These are phyloP conservation scores for Pseudonitzschia multiseries DNA, from an alignment of 108 stramenopile species.

Conservation along the genomic window DNA sequence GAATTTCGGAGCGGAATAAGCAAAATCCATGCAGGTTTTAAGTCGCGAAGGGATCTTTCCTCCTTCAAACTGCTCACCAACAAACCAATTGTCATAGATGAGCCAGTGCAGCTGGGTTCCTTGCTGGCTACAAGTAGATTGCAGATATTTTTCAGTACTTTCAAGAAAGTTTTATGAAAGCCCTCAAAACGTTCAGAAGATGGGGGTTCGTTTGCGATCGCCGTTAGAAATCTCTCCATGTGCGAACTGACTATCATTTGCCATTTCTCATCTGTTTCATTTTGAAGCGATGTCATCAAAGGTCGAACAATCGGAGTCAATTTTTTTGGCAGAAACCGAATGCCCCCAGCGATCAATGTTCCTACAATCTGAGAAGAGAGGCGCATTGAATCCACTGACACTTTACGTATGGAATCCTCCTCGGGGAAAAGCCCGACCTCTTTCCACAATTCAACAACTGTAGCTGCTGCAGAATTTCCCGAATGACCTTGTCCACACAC, in stretches of 20 bases:
- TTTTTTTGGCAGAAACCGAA: constrained; percentile 49
- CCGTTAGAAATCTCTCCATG: constrained; percentile 34
- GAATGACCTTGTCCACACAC: neutral
- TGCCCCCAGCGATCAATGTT: constrained; percentile 47
- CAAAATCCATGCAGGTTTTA: constrained; percentile 25
- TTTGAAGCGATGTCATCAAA: constrained; percentile 73
- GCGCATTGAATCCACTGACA: constrained; percentile 29
- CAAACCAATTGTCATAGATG: constrained; percentile 14
- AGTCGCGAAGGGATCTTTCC: neutral
- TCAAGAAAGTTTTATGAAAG: constrained; percentile 41
- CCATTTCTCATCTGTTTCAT: constrained; percentile 39
- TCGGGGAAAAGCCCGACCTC: neutral
- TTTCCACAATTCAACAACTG: constrained; percentile 3
- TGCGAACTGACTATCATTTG: constrained; percentile 26
- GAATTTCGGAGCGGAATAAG: constrained; percentile 8
- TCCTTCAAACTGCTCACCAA: neutral
- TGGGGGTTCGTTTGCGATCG: constrained; percentile 20
- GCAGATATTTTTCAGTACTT: constrained; percentile 52
- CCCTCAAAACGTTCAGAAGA: constrained; percentile 24
- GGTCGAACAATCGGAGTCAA: constrained; percentile 66
- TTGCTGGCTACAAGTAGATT: constrained; percentile 8
- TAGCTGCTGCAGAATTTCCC: constrained; percentile 5
- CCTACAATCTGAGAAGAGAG: constrained; percentile 29
- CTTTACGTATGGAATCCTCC: neutral
- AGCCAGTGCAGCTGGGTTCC: constrained; percentile 13